Conservation (phyloP, 148 eudicot genomes). For the Oxyria digyna region DNA sequence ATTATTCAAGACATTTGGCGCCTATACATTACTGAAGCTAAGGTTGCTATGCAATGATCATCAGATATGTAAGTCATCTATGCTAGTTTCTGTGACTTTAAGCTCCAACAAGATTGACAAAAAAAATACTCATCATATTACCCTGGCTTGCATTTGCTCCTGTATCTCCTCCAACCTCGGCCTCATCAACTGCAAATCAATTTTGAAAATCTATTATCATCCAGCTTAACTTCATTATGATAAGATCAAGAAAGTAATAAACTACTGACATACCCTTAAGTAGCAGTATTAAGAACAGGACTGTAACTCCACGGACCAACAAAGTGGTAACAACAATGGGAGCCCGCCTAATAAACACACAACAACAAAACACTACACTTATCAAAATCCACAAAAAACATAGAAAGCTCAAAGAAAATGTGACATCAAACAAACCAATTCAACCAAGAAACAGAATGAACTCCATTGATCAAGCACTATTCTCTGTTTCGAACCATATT, state of each 20-base stretch:
- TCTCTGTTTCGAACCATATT: too few species aligned
- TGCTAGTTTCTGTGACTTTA: too few species aligned
- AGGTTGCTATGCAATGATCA: too few species aligned
- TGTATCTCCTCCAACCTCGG: conserved; percentile 65
- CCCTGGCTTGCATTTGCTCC: conserved; percentile 58
- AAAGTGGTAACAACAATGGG: conserved; percentile 63
- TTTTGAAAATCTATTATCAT: background rate
- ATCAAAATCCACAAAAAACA: background rate
- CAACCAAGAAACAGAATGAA: conserved; percentile 50
- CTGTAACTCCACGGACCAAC: conserved; percentile 45
- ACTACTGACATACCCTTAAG: conserved; percentile 53
- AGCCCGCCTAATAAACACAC: conserved; percentile 58
- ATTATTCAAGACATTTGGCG: too few species aligned
- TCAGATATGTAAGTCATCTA: too few species aligned
- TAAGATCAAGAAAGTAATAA: background rate
- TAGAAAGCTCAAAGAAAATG: conserved; percentile 4
- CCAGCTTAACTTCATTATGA: background rate
- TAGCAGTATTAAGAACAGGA: conserved; percentile 61
- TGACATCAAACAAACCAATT: conserved; percentile 37
- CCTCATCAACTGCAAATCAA: conserved; percentile 52
- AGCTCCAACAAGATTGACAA: too few species aligned
- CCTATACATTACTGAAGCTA: too few species aligned
- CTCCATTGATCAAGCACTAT: too few species aligned
- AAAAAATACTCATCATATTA: too few species aligned
- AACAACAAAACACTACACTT: background rate